These are phyloP conservation scores for Ramaria sp. DNA, from an alignment of 768 basidiomycete species.

Conservation along the genomic window DNA sequence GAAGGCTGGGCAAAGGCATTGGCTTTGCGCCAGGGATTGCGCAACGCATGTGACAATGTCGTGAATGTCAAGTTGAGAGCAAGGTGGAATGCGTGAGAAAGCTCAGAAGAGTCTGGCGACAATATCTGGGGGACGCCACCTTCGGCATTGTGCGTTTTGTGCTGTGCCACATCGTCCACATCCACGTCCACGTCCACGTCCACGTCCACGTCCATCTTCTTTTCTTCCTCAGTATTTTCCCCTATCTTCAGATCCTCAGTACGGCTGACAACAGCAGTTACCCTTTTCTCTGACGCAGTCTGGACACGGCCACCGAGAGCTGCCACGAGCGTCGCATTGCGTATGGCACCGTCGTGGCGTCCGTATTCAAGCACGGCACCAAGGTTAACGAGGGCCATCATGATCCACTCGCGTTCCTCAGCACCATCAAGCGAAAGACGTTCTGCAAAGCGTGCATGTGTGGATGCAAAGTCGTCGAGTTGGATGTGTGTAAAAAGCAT, in stretches of 20 bases:
- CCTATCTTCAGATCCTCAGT: constrained; percentile 6
- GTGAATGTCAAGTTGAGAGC: constrained; percentile 73
- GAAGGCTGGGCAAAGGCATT: constrained; percentile 43
- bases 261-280: constrained; percentile 5
- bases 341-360: constrained; percentile 33
- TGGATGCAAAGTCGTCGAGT: constrained; percentile 81
- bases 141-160: constrained; percentile 9
- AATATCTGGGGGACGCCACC: constrained; percentile 13
- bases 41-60: constrained; percentile 64
- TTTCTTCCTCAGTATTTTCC: constrained; percentile 31
- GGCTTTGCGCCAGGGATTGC: constrained; percentile 47
- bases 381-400: constrained; percentile 88
- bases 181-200: constrained; percentile 35
- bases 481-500: constrained; percentile 96
- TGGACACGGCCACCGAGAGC: not conserved
- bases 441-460: constrained; percentile 78
- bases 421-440: constrained; percentile 74
- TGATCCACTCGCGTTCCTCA: constrained; percentile 86
- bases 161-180: constrained; percentile 26
- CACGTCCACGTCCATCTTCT: constrained; percentile 53
- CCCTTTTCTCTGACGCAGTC: not conserved
- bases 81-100: constrained; percentile 56
- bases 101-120: constrained; percentile 27
- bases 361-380: constrained; percentile 84
- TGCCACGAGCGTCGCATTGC: not conserved